Evolutionary conservation across 306 rosid species (phyloP), one percentile per base, ranked within the genome.

Genomic region (cucumber (Cucumis sativus)): DNA sequence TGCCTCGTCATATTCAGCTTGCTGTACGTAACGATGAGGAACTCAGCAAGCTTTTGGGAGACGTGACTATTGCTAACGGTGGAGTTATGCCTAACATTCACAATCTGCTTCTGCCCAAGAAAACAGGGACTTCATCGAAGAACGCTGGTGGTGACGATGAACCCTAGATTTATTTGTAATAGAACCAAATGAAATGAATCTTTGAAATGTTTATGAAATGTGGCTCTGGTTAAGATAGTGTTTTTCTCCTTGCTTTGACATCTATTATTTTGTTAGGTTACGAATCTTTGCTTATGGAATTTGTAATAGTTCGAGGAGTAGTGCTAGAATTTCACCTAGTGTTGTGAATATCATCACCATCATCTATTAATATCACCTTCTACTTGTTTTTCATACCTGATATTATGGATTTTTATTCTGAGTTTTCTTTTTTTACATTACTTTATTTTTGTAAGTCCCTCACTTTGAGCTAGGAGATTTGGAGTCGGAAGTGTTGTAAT

Each of bases 1-100:
- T 91, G 2, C 98, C 98, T 0, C 92, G 97, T 5, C 97, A 93
- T 30, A 91, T 91, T 23, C 97, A 93, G 28, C 85, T 93, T 1
- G 97, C 96, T 0, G 97, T 93, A 2, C 82, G 96, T 25, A 93
- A 91, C 12, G 97, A 93, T 2, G 98, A 93, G 43, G 98, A 93
- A 54, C 86, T 93, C 21, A 93, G 98, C 85, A 91, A 91, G 83
- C 97, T 95, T 79, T 85, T 95, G 8, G 96, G 92, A 0, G 91
- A 90, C 65, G 97, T 95, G n/a, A 95, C 97, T 0, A 95, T 95
- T 45, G 97, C 97, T 0, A 95, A 90, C 11, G 97, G 99, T 13
- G 97, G 97, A 62, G 99, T 95, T 6, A 95, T 88, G 97, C 96
- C 99, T 11, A 95, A 95, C 85, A 95, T 95, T 75, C 97, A 95